phyloP scores from a whole-genome alignment of 805 yeast genomes.

The Saccharomycopsis synnaedendra region DNA sequence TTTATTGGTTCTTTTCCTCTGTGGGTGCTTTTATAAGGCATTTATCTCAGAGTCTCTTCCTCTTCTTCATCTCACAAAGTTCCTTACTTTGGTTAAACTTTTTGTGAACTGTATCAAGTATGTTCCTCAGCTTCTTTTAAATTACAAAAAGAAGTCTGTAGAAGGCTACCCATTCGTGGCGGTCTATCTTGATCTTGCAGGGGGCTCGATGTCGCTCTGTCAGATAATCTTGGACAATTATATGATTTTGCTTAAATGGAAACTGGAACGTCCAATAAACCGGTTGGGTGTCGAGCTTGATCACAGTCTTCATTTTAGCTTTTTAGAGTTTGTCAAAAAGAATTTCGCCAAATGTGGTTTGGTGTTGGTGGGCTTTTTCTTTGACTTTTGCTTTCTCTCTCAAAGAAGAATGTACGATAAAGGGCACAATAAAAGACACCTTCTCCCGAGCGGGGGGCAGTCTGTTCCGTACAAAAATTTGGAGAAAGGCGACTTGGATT shows the following conservation, averaged over 20 bases:
- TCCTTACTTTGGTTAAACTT: slow-evolving; percentile 14
- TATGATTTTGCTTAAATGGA: slow-evolving; percentile 8
- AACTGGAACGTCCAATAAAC: slow-evolving; percentile 10
- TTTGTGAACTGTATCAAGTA: slow-evolving; percentile 15
- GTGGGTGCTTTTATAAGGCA: slow-evolving; percentile 6
- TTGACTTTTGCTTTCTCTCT: slow-evolving; percentile 14
- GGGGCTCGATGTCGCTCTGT: slow-evolving; percentile 10
- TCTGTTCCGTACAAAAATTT: too few relatives aligned
- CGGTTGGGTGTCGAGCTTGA: slow-evolving; percentile 14
- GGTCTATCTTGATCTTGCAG: slow-evolving; percentile 12
- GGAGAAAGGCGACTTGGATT: too few relatives aligned
- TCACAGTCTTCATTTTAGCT: slow-evolving; percentile 12
- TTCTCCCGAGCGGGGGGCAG: too few relatives aligned
- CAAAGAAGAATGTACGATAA: slow-evolving; percentile 13
- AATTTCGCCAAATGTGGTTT: slow-evolving; percentile 17
- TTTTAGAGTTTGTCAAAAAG: slow-evolving; percentile 14
- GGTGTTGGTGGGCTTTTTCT: slow-evolving; percentile 14
- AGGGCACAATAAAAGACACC: neutral
- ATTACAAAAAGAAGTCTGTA: slow-evolving; percentile 14
- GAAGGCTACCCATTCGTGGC: slow-evolving; percentile 14
- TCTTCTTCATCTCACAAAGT: slow-evolving; percentile 9
- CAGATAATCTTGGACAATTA: slow-evolving; percentile 15
- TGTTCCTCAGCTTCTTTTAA: slow-evolving; percentile 15
- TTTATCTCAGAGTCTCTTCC: slow-evolving; percentile 11
- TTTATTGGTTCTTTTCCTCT: neutral